These are phyloP conservation scores for Xylariaceae sp. DNA, from an alignment of 2,329 filamentous ascomycete species.

Conservation along the genomic window DNA sequence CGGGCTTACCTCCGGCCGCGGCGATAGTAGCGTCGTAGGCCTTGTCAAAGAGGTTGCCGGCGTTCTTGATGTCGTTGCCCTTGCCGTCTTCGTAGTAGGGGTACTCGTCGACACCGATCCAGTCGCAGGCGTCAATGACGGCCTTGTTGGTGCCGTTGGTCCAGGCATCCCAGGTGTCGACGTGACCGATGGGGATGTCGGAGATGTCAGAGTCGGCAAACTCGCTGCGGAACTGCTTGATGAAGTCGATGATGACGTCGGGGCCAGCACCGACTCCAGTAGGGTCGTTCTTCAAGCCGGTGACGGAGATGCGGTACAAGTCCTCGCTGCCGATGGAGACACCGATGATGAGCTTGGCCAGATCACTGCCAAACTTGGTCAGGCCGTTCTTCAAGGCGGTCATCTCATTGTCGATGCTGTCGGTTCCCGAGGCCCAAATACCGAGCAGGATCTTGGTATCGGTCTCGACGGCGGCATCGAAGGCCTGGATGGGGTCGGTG, in stretches of 20 bases:
- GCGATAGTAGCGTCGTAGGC: constrained; percentile 31
- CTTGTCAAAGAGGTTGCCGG: constrained; percentile 40
- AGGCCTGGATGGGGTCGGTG: constrained; percentile 61
- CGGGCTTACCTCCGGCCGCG: constrained; percentile 48
- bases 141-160: constrained; percentile 44
- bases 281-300: constrained; percentile 24
- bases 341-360: constrained; percentile 45
- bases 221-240: constrained; percentile 49
- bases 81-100: constrained; percentile 48
- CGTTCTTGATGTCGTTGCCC: constrained; percentile 40
- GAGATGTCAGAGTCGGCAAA: constrained; percentile 37
- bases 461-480: constrained; percentile 56
- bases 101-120: constrained; percentile 50
- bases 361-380: constrained; percentile 36
- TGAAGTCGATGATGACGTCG: constrained; percentile 51
- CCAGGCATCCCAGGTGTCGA: constrained; percentile 54
- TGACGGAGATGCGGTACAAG: constrained; percentile 46
- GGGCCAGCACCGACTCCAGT: constrained; percentile 32
- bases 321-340: constrained; percentile 55
- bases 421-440: constrained; percentile 42
- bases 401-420: constrained; percentile 45
- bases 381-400: constrained; percentile 46
- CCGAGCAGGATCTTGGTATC: constrained; percentile 50
- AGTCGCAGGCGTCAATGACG: constrained; percentile 50
- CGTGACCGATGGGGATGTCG: constrained; percentile 46